Evolutionary conservation across 352 stramenopile genomes (phyloP), one percentile per base, ranked within the genome.

Genomic region (Pythium graminicola): DNA sequence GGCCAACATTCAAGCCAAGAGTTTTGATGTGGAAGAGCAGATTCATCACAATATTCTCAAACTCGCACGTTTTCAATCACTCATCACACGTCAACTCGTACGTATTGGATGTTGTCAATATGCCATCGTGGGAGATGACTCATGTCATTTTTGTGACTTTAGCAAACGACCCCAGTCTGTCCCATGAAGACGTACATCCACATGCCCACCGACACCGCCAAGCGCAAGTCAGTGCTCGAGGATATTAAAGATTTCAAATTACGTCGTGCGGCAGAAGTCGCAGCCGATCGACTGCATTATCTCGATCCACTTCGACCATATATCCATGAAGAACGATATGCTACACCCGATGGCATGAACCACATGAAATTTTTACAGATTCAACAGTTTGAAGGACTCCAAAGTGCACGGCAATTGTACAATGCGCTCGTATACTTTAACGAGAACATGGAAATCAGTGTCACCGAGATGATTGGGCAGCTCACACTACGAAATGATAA

Each of bases 361-460:
- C 46, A 56, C 54, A 43, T 50, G 19, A 39, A 57, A 20, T 54
- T 19, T 11, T 27, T 54, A 19, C 28, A 46, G 38, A 49, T 50
- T 39, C 33, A 56, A 22, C 29, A 74, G 65, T 57, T 57, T 45
- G 48, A 63, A 16, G 66, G 65, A n/a, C 78, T 83, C 45, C 55
- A 54, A 3, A 55, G 58, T n/a, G 62, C 81, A 14, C 58, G 55
- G 10, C 64, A 80, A 29, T 65, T 85, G 9, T 85, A 67, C 27
- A 65, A 85, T 20, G 62, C 66, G 9, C 55, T 83, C 16, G 46
- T 69, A 11, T 69, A 61, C 14, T 78, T 74, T 50, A 59, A 70
- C 24, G 38, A 71, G 6, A 80, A 74, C 38, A 71, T 83, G 64
- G 71, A 86, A 48, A 85, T 83, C 54, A 80, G 44, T 10, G 70